Base-by-base conservation (phyloP, 352 stramenopile genomes). In the Phytophthora megakarya region DNA sequence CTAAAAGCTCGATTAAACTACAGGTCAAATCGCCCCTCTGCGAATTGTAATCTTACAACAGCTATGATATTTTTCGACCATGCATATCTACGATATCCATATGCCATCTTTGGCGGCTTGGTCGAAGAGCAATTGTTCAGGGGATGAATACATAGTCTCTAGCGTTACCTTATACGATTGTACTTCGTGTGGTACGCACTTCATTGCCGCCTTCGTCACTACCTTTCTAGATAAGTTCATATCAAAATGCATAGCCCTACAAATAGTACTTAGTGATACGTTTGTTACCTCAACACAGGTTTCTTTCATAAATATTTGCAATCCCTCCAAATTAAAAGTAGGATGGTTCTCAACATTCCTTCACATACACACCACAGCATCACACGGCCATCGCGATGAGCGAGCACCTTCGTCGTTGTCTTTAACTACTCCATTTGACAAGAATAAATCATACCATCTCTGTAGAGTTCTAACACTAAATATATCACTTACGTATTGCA, bases 41-140 rank as follows among this genome's bases (percentile, higher is more conserved):
- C n/a, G 53, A 55, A 67, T 1, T 37, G 50, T 21, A 63, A 40
- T 19, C 45, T 18, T 16, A 66, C 44, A 12, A 56, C 53, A 35
- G 49, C 43, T 5, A 44, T 55, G 7, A 43, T 53, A 26, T 59
- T 42, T n/a, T 55, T 50, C 7, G 55, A 66, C 55, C 38, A 70
- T 16, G 46, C 47, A 44, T 65, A 70, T 9, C 33, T 10, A 15
- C 48, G 54, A 42, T 65, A 51, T 1, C 39, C 37, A 38, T 70
- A 19, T 10, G 2, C 40, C 45, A 54, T 63, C 38, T 30, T 67
- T 72, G 8, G 56, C 51, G 6, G 45, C 64, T 32, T 67, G 56
- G 53, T 72, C 43, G 15, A 67, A 67, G 18, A 67, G 21, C 3
- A 67, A 22, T 48, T 67, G 44, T 8, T 65, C 43, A 13, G 50